Percentiles rank a stretch among this genome's conserved stretches.
These are phyloP conservation scores for Symbiotaphrina buchneri DNA, from an alignment of 495 filamentous ascomycete genomes.

Conservation along the genomic window DNA sequence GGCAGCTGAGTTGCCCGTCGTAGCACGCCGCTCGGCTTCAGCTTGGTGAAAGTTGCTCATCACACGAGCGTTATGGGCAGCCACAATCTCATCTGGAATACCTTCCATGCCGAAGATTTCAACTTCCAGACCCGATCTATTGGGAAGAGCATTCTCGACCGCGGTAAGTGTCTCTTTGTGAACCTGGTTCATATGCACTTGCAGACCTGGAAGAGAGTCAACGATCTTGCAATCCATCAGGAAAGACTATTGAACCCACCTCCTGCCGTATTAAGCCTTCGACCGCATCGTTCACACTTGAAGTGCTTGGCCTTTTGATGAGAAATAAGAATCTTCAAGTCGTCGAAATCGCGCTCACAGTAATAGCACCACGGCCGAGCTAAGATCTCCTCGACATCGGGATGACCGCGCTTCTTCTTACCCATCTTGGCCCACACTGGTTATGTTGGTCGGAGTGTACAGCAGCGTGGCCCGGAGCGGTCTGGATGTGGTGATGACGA, in stretches of 20 bases:
- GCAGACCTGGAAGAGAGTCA: constrained; percentile 37
- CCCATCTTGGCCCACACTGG: too few species aligned
- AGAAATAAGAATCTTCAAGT: constrained; percentile 81
- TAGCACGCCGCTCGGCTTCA: constrained; percentile 58
- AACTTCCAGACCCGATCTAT: constrained; percentile 60
- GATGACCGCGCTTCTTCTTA: constrained; percentile 69
- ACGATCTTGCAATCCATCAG: not conserved
- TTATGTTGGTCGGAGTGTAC: too few species aligned
- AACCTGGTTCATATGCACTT: constrained; percentile 93
- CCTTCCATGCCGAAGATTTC: constrained; percentile 99
- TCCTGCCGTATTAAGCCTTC: constrained; percentile 83
- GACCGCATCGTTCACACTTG: constrained; percentile 77
- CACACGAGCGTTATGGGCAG: constrained; percentile 68
- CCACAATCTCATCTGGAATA: constrained; percentile 65
- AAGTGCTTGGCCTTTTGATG: constrained; percentile 98
- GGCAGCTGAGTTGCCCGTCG: constrained; percentile 61
- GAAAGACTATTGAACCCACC: constrained; percentile 26
- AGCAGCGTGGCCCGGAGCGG: too few species aligned
- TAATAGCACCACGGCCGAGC: constrained; percentile 94
- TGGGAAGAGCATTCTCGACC: constrained; percentile 80
- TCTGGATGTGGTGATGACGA: too few species aligned
- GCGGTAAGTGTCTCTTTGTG: constrained; percentile 75
- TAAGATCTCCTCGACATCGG: constrained; percentile 70
- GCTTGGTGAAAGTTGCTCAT: constrained; percentile 61
- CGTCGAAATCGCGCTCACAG: constrained; percentile 95